Evolutionary conservation across 2,329 filamentous ascomycete species (phyloP), one percentile per base, ranked within the genome.

Genomic region (Stachybotrys elegans): DNA sequence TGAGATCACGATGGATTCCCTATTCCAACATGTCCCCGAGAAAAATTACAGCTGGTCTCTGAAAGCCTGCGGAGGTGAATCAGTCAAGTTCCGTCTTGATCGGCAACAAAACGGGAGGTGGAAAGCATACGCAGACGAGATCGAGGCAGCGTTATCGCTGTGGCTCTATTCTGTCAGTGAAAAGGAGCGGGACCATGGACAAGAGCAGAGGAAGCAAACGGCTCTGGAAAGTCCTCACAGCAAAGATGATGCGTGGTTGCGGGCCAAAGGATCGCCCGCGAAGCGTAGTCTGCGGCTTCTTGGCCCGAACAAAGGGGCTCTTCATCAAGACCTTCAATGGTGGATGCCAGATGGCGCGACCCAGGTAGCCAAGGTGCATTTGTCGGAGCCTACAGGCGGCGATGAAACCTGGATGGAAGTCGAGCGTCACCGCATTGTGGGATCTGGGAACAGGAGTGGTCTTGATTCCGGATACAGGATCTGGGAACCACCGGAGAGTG

Each of bases 101-200:
- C 22, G 35, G 13, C 19, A 38, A 11, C 22, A 37, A 9, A 22
- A 40, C 0, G 44, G 43, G 2, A 35, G 29, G 6, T 62, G 58
- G 59, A 52, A 42, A 20, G 51, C 47, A 11, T 32, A 41, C 22
- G 20, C 45, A 4, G 46, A 46, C 3, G 53, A 56, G 22, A 47
- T 62, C 14, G 57, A 61, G 9, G 55, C 60, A 4, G 57, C 48
- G 1, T 46, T 63, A 14, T 63, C 60, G 1, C 40, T 62, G 4
- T 62, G 60, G 59, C 11, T 60, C 1, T 61, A 52, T 47, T 49
- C 47, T 11, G 46, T 50, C 19, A 13, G 43, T 16, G 16, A 46
- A 27, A 5, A 42, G 47, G 46, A 48, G 35, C 9, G 40, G 20
- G 11, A 16, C 17, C 32, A 44, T n/a, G 17, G 27, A 32, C 19